Evolutionary conservation across 2,329 filamentous ascomycete genomes (phyloP).

Genomic region (Fusarium nanum): DNA sequence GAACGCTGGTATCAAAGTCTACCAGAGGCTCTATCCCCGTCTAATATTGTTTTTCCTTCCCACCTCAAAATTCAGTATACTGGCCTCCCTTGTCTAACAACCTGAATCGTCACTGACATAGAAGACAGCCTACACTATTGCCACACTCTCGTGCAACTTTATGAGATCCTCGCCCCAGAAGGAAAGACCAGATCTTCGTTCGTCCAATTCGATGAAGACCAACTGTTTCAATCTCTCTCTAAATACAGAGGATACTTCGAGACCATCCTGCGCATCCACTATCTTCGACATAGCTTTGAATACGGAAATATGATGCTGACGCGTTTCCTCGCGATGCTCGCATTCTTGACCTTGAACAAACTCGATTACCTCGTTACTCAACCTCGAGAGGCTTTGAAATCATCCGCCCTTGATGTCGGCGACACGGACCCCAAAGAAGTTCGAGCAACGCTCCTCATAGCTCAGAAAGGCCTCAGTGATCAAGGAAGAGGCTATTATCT

Average conservation of each 20-base stretch:
- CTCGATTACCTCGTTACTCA: neutral
- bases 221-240: neutral
- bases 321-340: constrained; percentile 10
- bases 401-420: neutral
- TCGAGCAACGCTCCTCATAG: neutral
- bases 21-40: neutral
- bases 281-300: constrained; percentile 22
- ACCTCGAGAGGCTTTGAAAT: neutral
- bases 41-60: constrained; percentile 4
- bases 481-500: constrained; percentile 13
- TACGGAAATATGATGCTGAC: constrained; percentile 18
- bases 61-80: constrained; percentile 23
- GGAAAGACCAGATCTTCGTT: neutral
- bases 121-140: neutral
- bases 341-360: neutral
- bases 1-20: neutral
- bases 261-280: constrained; percentile 20
- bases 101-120: neutral
- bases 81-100: neutral
- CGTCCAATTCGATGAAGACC: fast-evolving
- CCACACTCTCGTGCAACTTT: neutral
- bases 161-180: neutral
- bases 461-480: constrained; percentile 6
- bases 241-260: constrained; percentile 15
- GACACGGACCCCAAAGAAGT: neutral